Conservation (phyloP, 495 filamentous ascomycete species). For the Podospora fimiseda region DNA sequence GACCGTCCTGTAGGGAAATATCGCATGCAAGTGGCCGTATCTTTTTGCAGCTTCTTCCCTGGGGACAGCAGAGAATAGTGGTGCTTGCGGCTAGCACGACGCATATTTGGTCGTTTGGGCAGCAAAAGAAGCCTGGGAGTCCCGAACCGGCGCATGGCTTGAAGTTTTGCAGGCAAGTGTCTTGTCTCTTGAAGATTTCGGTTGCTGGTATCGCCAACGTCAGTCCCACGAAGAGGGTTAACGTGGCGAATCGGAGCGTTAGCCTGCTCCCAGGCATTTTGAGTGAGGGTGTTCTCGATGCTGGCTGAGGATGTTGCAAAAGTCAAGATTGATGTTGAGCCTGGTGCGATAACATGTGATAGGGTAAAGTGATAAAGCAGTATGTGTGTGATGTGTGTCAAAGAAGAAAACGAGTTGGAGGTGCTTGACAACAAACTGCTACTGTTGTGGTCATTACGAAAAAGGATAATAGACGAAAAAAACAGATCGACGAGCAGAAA, state of each 20-base stretch:
- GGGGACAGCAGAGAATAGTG: conserved; percentile 73
- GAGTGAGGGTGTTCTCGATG: too few species aligned
- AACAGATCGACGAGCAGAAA: background rate
- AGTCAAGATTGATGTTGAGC: too few species aligned
- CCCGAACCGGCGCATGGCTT: conserved; percentile 44
- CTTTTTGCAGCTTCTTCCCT: conserved; percentile 51
- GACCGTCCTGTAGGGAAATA: conserved; percentile 57
- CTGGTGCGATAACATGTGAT: too few species aligned
- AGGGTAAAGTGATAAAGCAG: too few species aligned
- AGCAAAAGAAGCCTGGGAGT: conserved; percentile 72
- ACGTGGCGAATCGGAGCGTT: conserved; percentile 21
- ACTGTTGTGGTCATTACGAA: too few species aligned
- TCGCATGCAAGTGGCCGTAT: conserved; percentile 72
- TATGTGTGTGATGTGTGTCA: too few species aligned
- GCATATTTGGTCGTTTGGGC: conserved; percentile 56
- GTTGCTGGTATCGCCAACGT: conserved; percentile 26
- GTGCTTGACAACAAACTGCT: too few species aligned
- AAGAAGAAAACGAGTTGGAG: too few species aligned
- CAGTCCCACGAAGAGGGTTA: conserved; percentile 25
- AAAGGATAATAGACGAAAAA: background rate
- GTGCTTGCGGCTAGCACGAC: conserved; percentile 57
- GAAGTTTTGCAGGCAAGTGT: conserved; percentile 27
- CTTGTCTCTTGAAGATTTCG: conserved; percentile 30
- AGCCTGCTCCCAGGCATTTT: conserved; percentile 14
- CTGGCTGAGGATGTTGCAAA: too few species aligned